These are phyloP conservation scores for Gorgonomyces haynaldii DNA, from an alignment of 192 early-diverging fungal species.

Conservation along the genomic window DNA sequence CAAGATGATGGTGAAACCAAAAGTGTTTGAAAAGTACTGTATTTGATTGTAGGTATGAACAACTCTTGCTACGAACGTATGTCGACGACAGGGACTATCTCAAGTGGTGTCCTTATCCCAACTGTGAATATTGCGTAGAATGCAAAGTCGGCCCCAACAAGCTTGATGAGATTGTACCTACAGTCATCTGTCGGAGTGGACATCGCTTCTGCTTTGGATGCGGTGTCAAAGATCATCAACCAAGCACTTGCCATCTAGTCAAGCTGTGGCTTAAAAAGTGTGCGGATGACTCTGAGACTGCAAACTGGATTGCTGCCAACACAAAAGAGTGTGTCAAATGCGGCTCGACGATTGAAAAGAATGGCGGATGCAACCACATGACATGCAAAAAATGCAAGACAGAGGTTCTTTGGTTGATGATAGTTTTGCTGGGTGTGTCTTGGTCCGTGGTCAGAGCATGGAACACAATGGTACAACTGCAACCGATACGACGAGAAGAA, in stretches of 20 bases:
- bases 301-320: conserved; percentile 89
- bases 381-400: conserved; percentile 94
- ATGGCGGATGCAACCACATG: conserved; percentile 99
- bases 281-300: conserved; percentile 93
- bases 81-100: conserved; percentile 78
- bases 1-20: conserved; percentile 47
- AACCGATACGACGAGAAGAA: conserved; percentile 91
- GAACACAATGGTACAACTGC: conserved; percentile 93
- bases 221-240: conserved; percentile 70
- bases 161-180: conserved; percentile 65
- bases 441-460: conserved; percentile 96
- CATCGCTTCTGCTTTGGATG: conserved; percentile 90
- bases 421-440: conserved; percentile 98
- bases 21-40: conserved; percentile 50
- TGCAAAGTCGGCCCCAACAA: conserved; percentile 66
- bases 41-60: conserved; percentile 48
- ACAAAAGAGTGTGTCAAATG: conserved; percentile 92
- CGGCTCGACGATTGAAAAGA: conserved; percentile 94
- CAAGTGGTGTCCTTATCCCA: conserved; percentile 90
- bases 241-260: conserved; percentile 75
- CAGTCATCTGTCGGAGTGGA: conserved; percentile 73
- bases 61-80: conserved; percentile 74
- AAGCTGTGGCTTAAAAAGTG: conserved; percentile 88
- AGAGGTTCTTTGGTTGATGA: conserved; percentile 34
- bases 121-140: conserved; percentile 89